These are phyloP conservation scores for Lithospermum erythrorhizon DNA, from an alignment of 257 asterid species.

Conservation along the genomic window DNA sequence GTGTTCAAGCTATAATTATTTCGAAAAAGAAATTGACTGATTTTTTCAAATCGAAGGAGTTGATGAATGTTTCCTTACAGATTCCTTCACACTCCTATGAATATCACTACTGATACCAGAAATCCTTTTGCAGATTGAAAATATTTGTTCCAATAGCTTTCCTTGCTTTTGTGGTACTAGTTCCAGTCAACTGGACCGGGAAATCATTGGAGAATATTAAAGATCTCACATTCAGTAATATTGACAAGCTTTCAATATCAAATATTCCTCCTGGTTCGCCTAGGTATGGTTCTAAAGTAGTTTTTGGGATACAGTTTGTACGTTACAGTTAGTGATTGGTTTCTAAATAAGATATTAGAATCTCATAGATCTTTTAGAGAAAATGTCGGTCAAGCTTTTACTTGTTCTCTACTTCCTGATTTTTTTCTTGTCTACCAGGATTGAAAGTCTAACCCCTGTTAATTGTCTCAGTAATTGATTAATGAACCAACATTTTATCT, in stretches of 20 bases:
- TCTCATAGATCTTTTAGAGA: too few relatives aligned
- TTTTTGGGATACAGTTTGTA: conserved; percentile 1
- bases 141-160: conserved; percentile 64
- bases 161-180: conserved; percentile 59
- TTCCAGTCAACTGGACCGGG: conserved; percentile 90
- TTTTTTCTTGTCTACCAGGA: too few relatives aligned
- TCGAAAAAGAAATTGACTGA: conserved; percentile 2
- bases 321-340: too few relatives aligned
- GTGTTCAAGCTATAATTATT: neutral
- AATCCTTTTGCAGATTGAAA: conserved; percentile 53
- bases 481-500: neutral
- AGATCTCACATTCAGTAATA: conserved; percentile 54
- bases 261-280: conserved; percentile 68
- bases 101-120: neutral
- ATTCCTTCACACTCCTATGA: neutral
- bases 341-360: too few relatives aligned
- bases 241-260: conserved; percentile 87
- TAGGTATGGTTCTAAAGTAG: conserved; percentile 33
- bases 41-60: too few relatives aligned
- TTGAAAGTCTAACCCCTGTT: too few relatives aligned
- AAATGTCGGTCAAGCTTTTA: too few relatives aligned
- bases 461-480: too few relatives aligned
- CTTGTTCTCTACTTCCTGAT: too few relatives aligned
- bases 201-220: conserved; percentile 31
- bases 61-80: neutral